Evolutionary conservation across 2,329 filamentous ascomycete species (phyloP), one percentile per base, ranked within the genome.

Genomic region (Capronia americana): DNA sequence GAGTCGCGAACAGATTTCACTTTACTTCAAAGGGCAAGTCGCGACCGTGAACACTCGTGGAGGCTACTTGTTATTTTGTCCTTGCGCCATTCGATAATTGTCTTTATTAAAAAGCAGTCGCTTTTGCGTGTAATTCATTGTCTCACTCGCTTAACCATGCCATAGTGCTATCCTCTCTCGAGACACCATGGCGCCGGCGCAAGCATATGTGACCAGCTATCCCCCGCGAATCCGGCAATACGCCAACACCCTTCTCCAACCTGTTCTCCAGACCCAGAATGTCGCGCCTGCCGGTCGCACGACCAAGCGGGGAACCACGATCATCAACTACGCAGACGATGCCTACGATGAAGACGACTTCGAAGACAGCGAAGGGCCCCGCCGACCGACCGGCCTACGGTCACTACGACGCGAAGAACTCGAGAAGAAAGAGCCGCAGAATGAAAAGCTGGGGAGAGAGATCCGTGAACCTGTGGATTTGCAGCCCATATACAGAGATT

Each of bases 281-380:
- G 83, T 84, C 64, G 89, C 88, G 26, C 87, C 90, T 46, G 82
- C 86, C 66, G 86, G 92, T 73, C 88, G 94, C 76, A 96, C 92
- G n/a, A 98, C 95, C 8, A 98, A 99, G 83, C 90, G 95, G 79
- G 95, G 95, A 65, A 98, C 95, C 1, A 95, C 92, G 38, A 92
- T 94, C 70, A 95, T 98, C 80, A 99, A 97, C 81, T 99, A 99
- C 76, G 94, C 95, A 26, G 95, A 99, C 77, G 94, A 98, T 77
- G 93, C 93, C 55, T 96, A 90, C 75, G 94, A 97, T 71, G 93
- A 89, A 68, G 82, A 84, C 46, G 82, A 94, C 74, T 84, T 83
- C 70, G 82, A 83, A 44, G 82, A 84, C 44, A 82, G 92, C 70
- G 89, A 94, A 69, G 89, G 90, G 1, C 91, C 86, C 26, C 82